These are phyloP conservation scores for Candida maris DNA, from an alignment of 805 yeast species.

Conservation along the genomic window DNA sequence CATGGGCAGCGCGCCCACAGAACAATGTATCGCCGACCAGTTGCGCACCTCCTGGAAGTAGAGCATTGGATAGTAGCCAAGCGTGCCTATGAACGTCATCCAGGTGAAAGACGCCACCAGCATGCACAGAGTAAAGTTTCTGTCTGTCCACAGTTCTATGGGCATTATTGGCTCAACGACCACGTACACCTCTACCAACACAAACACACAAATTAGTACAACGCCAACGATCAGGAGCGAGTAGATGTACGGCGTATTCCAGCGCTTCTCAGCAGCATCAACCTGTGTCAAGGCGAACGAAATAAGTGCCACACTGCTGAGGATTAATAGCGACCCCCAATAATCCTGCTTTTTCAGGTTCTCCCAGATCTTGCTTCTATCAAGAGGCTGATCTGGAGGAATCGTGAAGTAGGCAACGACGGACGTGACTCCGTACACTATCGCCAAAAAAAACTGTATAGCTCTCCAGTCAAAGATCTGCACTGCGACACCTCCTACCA, in stretches of 20 bases:
- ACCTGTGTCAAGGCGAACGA: constrained; percentile 40
- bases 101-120: constrained; percentile 31
- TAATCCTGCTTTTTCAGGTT: constrained; percentile 31
- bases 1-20: constrained; percentile 37
- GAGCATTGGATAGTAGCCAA: constrained; percentile 33
- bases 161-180: constrained; percentile 40
- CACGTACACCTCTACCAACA: constrained; percentile 34
- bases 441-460: constrained; percentile 35
- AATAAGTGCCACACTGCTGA: constrained; percentile 33
- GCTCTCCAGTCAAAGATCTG: constrained; percentile 36
- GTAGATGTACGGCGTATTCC: constrained; percentile 42
- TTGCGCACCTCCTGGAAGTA: constrained; percentile 36
- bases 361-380: constrained; percentile 11
- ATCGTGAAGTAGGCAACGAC: constrained; percentile 24
- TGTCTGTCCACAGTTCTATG: constrained; percentile 34
- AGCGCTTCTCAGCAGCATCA: constrained; percentile 33
- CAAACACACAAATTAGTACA: constrained; percentile 25
- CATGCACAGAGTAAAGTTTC: constrained; percentile 35
- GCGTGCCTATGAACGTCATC: constrained; percentile 36
- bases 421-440: constrained; percentile 29
- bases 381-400: constrained; percentile 31
- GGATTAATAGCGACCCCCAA: constrained; percentile 34
- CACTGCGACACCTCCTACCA: constrained; percentile 38
- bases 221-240: constrained; percentile 35
- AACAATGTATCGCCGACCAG: constrained; percentile 35